These are phyloP conservation scores for Talaromyces funiculosus DNA, from an alignment of 2,329 filamentous ascomycete species.

Conservation along the genomic window DNA sequence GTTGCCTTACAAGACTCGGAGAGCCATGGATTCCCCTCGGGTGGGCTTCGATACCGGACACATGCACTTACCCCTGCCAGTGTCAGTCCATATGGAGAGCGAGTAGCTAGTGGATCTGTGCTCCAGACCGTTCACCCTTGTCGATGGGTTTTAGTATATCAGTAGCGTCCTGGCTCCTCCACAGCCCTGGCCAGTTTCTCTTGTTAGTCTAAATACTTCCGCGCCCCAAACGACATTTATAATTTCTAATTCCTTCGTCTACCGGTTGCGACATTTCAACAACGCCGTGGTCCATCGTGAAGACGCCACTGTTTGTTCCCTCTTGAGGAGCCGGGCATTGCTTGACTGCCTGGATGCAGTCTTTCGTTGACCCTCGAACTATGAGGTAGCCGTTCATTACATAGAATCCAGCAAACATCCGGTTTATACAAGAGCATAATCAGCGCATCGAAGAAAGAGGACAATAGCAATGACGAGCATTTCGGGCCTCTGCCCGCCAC, in stretches of 20 bases:
- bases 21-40: not conserved
- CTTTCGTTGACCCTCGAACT: conserved; percentile 4
- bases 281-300: not conserved
- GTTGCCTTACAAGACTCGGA: not conserved
- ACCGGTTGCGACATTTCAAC: not conserved
- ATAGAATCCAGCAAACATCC: not conserved
- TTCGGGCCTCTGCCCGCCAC: conserved; percentile 56
- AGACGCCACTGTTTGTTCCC: not conserved
- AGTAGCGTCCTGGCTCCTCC: conserved; percentile 1
- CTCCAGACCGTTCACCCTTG: conserved; percentile 2
- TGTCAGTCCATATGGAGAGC: not conserved
- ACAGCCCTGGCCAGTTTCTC: not conserved
- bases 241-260: not conserved
- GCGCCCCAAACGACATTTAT: not conserved
- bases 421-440: not conserved
- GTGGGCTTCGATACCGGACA: not conserved
- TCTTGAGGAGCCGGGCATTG: not conserved
- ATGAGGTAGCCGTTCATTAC: conserved; percentile 12
- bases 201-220: not conserved
- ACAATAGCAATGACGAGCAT: conserved; percentile 6
- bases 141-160: conserved; percentile 3
- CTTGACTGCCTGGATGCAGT: conserved; percentile 13
- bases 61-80: not conserved
- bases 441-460: not conserved
- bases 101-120: not conserved